These are phyloP conservation scores for Cucurbita moschata DNA, from an alignment of 306 rosid genomes.

Conservation along the genomic window DNA sequence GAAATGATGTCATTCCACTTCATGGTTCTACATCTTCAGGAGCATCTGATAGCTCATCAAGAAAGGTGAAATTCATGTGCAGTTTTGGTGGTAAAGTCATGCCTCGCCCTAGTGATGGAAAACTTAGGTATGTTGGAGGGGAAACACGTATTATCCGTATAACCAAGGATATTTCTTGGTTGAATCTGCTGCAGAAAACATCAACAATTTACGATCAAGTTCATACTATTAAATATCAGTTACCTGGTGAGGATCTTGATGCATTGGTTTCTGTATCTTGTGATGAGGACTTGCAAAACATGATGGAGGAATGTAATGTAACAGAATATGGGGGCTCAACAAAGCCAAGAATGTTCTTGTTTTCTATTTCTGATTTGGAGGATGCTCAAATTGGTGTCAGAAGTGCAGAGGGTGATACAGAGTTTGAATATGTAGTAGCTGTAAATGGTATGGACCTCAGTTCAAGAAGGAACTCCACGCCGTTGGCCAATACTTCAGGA, in stretches of 20 bases:
- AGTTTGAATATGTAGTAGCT: conserved; percentile 66
- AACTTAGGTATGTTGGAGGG: conserved; percentile 81
- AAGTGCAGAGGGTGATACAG: conserved; percentile 56
- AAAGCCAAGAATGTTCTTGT: conserved; percentile 65
- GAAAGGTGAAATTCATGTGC: conserved; percentile 65
- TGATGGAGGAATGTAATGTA: conserved; percentile 75
- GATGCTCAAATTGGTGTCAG: conserved; percentile 46
- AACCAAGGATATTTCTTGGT: conserved; percentile 53
- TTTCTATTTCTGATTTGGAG: conserved; percentile 53
- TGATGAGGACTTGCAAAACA: conserved; percentile 78
- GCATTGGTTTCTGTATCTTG: conserved; percentile 74
- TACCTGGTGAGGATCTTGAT: conserved; percentile 93
- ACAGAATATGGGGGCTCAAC: conserved; percentile 37
- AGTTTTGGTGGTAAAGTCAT: conserved; percentile 72
- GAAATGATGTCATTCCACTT: conserved; percentile 35
- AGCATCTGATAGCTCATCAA: conserved; percentile 31
- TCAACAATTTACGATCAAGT: conserved; percentile 36
- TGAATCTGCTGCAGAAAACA: conserved; percentile 52
- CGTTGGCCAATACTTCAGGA: conserved; percentile 31
- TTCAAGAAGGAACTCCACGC: conserved; percentile 46
- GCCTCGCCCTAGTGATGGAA: conserved; percentile 80
- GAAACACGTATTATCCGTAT: conserved; percentile 63
- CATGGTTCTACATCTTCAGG: conserved; percentile 37
- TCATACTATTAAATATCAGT: conserved; percentile 64
- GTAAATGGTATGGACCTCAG: conserved; percentile 59